Evolutionary conservation across 169 alveolate species (phyloP), one percentile per base, ranked within the genome.

Genomic region (Plasmodium gaboni): DNA sequence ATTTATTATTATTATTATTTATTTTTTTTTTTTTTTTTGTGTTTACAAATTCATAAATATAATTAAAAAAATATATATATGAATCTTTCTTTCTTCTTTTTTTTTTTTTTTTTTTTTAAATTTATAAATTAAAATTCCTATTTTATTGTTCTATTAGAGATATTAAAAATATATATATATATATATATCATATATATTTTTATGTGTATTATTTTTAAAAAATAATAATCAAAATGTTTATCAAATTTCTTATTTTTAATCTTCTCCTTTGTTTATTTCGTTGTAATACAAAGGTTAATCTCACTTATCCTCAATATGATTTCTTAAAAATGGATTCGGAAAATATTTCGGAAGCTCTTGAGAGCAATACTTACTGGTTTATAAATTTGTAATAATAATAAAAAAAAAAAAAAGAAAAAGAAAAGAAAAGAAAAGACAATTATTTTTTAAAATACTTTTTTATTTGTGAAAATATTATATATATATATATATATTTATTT

Each of bases 311-410:
- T 32, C 88, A 74, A 46, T 8, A 67, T 74, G 88, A 63, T 12
- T 28, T 74, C 38, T 42, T 74, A 51, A 74, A 63, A 38, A 53
- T 74, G 17, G 74, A 61, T 60, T 46, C 88, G 5, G 67, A 74
- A 15, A 74, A 60, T 38, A 67, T 51, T 19, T 46, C 24, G 50
- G 17, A 50, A 5, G 74, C 42, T 9, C 61, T 74, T 28, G 74
- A 74, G 17, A 46, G 53, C 12, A 63, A 74, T 61, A 59, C 44
- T 13, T 63, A 74, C 32, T 74, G 88, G 74, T 68, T 74, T 63
- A 68, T 74, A 24, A 74, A 74, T 61, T 74, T 74, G 88, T 74
- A 74, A 74, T 50, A 26, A 64, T 46, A 74, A 74, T 2, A 74
- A 73, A 73, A 10, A 59, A 8, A 59, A 73, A 28, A 28, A 38